phyloP scores from a whole-genome alignment of 1,284 basidiomycete genomes.

The Tilletiopsis washingtonensis region DNA sequence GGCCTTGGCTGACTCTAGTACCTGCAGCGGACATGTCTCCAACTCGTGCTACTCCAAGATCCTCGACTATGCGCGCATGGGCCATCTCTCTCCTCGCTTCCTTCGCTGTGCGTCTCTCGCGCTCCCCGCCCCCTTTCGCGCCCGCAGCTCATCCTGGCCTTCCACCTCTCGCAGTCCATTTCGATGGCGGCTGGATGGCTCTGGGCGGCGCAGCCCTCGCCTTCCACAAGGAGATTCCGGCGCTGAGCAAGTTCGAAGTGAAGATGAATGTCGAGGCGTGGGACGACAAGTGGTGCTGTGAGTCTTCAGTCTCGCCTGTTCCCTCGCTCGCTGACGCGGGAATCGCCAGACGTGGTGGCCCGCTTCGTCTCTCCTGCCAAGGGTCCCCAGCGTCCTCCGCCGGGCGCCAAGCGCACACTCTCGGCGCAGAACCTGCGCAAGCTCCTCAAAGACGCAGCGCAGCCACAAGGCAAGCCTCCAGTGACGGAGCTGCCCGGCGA shows the following conservation, averaged over 20 bases:
- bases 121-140: constrained; percentile 9
- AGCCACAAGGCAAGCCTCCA: constrained; percentile 1
- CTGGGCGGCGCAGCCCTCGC: constrained; percentile 23
- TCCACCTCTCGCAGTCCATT: no score
- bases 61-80: constrained; percentile 24
- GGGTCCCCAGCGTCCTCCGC: not conserved
- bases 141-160: not conserved
- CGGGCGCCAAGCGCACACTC: not conserved
- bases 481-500: constrained; percentile 5
- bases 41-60: constrained; percentile 24
- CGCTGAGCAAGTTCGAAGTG: constrained; percentile 22
- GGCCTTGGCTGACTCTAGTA: constrained; percentile 3
- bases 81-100: constrained; percentile 15
- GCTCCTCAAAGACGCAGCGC: not conserved
- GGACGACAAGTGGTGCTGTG: constrained; percentile 37
- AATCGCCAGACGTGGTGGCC: constrained; percentile 12
- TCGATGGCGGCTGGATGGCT: constrained; percentile 23
- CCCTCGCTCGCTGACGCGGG: not conserved
- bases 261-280: constrained; percentile 20
- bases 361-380: constrained; percentile 11
- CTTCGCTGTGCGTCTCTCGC: no score
- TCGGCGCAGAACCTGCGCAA: constrained; percentile 4
- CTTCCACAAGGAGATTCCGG: constrained; percentile 30
- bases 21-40: constrained; percentile 18
- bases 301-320: not conserved